A percentile compares a stretch with the other conserved stretches of the same genome.
Conservation (phyloP, 495 filamentous ascomycete species). For the Lepidopterella palustris region DNA sequence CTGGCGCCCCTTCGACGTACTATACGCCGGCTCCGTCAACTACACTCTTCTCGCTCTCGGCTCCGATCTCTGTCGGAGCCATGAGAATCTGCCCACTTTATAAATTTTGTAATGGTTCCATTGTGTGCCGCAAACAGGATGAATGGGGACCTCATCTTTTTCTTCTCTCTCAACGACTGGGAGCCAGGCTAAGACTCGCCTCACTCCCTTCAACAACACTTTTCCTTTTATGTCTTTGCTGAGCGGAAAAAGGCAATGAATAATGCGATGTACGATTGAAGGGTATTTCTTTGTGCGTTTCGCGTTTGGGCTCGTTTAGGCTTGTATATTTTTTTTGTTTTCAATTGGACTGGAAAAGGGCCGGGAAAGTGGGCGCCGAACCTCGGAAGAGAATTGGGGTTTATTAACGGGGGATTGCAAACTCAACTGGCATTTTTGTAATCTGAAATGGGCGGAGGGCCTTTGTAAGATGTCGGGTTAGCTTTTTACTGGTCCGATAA, state of each 20-base stretch:
- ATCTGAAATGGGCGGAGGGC: too few species aligned
- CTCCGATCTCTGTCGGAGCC: constrained; percentile 10
- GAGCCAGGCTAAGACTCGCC: too few species aligned
- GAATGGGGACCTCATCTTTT: neutral
- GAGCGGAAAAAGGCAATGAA: neutral
- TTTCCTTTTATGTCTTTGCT: neutral
- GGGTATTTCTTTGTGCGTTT: neutral
- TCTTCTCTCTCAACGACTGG: too few species aligned
- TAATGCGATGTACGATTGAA: neutral
- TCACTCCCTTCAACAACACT: too few species aligned
- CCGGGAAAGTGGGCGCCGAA: too few species aligned
- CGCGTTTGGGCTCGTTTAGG: neutral
- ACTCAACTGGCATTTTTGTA: too few species aligned
- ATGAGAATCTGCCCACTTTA: neutral
- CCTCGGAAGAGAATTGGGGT: too few species aligned
- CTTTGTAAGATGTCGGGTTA: too few species aligned
- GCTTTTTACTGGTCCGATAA: too few species aligned
- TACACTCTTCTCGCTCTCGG: constrained; percentile 22
- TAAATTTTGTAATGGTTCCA: neutral
- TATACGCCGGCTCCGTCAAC: constrained; percentile 16
- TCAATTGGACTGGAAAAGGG: neutral
- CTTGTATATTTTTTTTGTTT: neutral
- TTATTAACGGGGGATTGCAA: too few species aligned
- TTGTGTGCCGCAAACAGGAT: neutral
- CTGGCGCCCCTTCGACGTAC: constrained; percentile 22